Conservation (phyloP, 1,284 basidiomycete genomes). For the Cutaneotrichosporon sp. region DNA sequence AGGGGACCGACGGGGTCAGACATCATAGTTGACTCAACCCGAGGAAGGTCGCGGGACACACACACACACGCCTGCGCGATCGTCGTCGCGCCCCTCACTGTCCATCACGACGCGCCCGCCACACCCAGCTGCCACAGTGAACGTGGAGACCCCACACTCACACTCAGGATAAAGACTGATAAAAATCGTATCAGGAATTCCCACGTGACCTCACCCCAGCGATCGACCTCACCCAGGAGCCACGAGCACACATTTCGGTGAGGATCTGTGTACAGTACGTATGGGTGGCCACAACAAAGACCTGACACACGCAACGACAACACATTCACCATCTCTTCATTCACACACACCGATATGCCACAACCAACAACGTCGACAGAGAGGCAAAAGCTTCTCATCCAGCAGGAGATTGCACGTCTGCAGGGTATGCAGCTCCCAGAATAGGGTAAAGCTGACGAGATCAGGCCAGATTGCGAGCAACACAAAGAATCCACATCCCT, state of each 20-base stretch:
- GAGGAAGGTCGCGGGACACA: background rate
- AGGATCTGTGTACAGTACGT: too few species aligned
- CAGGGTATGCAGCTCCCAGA: background rate
- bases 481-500: constrained; percentile 17
- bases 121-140: background rate
- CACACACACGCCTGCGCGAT: background rate
- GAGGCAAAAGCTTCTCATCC: constrained; percentile 38
- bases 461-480: constrained; percentile 37
- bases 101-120: background rate
- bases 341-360: constrained; percentile 5
- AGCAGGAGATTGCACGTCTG: constrained; percentile 42
- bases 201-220: too few species aligned
- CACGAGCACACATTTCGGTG: too few species aligned
- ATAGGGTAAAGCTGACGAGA: background rate
- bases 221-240: too few species aligned
- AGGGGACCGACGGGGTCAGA: too few species aligned
- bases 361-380: constrained; percentile 22
- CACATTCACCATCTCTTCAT: background rate
- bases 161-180: too few species aligned
- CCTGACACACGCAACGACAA: too few species aligned
- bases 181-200: too few species aligned
- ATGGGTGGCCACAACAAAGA: too few species aligned
- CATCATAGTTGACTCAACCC: too few species aligned
- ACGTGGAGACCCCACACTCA: too few species aligned
- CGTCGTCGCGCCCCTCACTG: background rate